Base-by-base conservation (phyloP, 2,329 filamentous ascomycete genomes). In the Ophiobolus disseminans region DNA sequence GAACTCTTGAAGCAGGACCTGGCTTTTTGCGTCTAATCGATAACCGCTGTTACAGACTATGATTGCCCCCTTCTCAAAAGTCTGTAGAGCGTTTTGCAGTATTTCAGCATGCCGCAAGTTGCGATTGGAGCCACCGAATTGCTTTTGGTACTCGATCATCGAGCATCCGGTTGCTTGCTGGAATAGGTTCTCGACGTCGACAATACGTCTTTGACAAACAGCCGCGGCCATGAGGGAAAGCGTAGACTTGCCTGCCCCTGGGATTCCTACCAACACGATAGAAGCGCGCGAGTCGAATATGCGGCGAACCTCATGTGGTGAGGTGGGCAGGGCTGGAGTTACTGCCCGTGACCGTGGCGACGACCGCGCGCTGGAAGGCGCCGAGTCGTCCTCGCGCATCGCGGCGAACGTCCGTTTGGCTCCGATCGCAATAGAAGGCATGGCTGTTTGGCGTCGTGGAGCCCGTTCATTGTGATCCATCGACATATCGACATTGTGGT, bases 221-320 rank as follows among this genome's bases (percentile, higher is more conserved):
- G 85, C 84, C 0, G 87, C 87, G 6, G 87, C 86, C 55, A 92
- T 90, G 41, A 91, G 82, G 6, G 86, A 88, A 5, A 92, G 76
- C 1, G 86, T 90, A 2, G 87, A 87, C 69, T 91, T 91, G 9
- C 89, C 89, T 4, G 86, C 83, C 9, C 88, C 88, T n/a, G 86
- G 84, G 43, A 90, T 85, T 1, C 89, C 88, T 14, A 89, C 81
- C 13, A 91, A 77, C 9, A 91, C 82, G 45, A 92, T 84, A 1
- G 88, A 90, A 2, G 86, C 85, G 75, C 88, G 81, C 3, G 79
- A 70, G 5, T 78, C 73, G 61, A 88, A 88, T 13, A 69, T 65
- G 31, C 61, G 74, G 45, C 60, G 55, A 4, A 65, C 65, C 30
- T 71, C 62, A 30, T 35, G 37, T 22, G 55, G 56, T 22, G 54